Conservation (phyloP, 371 early-diverging fungal genomes). For the Fennellomyces sp. region DNA sequence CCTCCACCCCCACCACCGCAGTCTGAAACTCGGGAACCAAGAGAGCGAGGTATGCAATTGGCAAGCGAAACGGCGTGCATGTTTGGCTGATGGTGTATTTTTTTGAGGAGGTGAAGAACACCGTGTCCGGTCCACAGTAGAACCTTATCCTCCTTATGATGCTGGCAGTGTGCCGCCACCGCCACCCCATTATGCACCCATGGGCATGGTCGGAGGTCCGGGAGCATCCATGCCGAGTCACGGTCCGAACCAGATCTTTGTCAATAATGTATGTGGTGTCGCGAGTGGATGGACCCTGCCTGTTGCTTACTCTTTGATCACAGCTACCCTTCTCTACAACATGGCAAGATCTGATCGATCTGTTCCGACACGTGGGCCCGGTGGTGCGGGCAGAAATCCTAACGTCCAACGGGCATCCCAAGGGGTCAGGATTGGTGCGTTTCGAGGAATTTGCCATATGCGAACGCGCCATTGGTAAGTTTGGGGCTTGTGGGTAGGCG, state of each 20-base stretch:
- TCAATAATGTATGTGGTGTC: slow-evolving; percentile 51
- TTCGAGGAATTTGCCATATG: slow-evolving; percentile 61
- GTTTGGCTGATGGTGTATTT: no score
- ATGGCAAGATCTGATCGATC: slow-evolving; percentile 65
- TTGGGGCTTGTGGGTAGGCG: neutral
- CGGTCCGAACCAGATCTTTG: slow-evolving; percentile 57
- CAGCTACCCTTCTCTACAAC: slow-evolving; percentile 70
- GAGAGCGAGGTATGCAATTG: slow-evolving; percentile 5
- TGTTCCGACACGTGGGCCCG: slow-evolving; percentile 65
- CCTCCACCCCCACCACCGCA: slow-evolving; percentile 19
- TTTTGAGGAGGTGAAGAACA: neutral
- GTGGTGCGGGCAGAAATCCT: slow-evolving; percentile 59
- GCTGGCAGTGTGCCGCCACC: slow-evolving; percentile 16
- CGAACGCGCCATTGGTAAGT: slow-evolving; percentile 62
- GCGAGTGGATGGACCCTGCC: no score
- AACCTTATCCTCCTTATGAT: slow-evolving; percentile 6
- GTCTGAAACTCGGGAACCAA: slow-evolving; percentile 1
- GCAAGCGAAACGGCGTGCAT: neutral
- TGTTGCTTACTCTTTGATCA: neutral
- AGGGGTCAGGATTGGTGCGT: slow-evolving; percentile 65
- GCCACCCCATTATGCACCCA: slow-evolving; percentile 18
- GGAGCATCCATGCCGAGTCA: slow-evolving; percentile 42
- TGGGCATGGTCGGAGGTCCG: slow-evolving; percentile 42
- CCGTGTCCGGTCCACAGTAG: neutral
- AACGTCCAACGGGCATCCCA: slow-evolving; percentile 54